Evolutionary conservation across 176 grass and related monocot genomes (phyloP).

Genomic region (Otatea glauca): DNA sequence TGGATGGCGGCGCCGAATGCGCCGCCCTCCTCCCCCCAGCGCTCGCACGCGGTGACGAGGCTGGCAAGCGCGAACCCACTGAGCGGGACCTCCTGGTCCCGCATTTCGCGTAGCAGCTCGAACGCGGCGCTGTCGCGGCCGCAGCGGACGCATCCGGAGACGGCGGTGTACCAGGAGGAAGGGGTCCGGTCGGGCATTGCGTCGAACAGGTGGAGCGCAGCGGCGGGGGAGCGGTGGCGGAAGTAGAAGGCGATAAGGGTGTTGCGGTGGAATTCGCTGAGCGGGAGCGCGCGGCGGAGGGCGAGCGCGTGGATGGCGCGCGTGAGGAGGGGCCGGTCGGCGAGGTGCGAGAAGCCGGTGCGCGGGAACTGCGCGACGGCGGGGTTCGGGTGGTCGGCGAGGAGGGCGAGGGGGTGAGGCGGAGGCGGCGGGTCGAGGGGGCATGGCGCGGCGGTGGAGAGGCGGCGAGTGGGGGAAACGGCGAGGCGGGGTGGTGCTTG

Average conservation of each 20-base stretch:
- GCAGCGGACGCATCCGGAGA: conserved; percentile 60
- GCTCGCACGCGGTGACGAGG: conserved; percentile 56
- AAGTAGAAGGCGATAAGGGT: conserved; percentile 77
- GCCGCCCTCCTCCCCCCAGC: conserved; percentile 26
- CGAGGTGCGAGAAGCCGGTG: conserved; percentile 59
- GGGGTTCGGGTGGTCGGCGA: conserved; percentile 58
- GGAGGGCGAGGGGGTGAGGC: conserved; percentile 12
- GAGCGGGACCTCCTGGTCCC: conserved; percentile 43
- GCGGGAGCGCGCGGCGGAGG: conserved; percentile 47
- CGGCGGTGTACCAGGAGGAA: conserved; percentile 72
- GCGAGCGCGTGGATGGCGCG: conserved; percentile 55
- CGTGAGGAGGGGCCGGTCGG: conserved; percentile 41
- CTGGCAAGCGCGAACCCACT: conserved; percentile 74
- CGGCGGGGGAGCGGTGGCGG: conserved; percentile 1
- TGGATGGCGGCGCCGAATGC: conserved; percentile 51
- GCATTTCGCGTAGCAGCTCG: conserved; percentile 50
- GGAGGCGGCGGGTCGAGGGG: background rate
- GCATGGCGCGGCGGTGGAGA: background rate
- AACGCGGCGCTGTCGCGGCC: conserved; percentile 42
- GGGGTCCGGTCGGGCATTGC: conserved; percentile 54
- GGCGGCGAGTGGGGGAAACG: background rate
- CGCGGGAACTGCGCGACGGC: conserved; percentile 53
- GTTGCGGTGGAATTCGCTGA: conserved; percentile 71
- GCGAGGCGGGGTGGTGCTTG: conserved; percentile 19
- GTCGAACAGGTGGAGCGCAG: conserved; percentile 70